Percentiles rank a stretch among this genome's conserved stretches.
Evolutionary conservation across 202 grass and related monocot genomes (phyloP).

Genomic region (Setaria italica): DNA sequence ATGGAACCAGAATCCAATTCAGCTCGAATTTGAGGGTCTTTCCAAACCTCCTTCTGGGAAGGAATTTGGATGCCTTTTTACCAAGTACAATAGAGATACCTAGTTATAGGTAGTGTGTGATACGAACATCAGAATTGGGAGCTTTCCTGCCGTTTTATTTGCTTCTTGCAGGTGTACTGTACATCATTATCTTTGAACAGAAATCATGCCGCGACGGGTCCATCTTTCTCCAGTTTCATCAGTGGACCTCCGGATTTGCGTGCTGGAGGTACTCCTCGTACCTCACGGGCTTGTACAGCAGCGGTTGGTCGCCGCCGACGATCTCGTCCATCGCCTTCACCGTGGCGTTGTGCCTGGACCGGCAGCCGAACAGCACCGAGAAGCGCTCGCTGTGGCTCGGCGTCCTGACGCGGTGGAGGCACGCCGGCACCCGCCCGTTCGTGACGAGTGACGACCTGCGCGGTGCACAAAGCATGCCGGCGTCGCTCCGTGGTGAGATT

Average conservation of each 20-base stretch:
- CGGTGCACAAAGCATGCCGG: too few species aligned
- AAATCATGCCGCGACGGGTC: neutral
- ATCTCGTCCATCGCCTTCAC: constrained; percentile 52
- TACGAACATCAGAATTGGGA: neutral
- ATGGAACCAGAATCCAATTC: neutral
- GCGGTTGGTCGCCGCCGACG: constrained; percentile 45
- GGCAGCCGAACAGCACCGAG: constrained; percentile 39
- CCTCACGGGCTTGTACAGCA: constrained; percentile 41
- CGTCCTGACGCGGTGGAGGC: neutral
- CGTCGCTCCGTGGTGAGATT: neutral
- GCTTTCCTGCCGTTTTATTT: neutral
- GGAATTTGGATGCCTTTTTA: neutral
- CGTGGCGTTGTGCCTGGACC: constrained; percentile 26
- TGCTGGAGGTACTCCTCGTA: constrained; percentile 13
- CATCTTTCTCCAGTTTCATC: constrained; percentile 23
- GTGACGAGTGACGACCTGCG: neutral
- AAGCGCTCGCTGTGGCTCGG: constrained; percentile 20
- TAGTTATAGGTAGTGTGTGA: neutral
- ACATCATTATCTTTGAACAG: neutral
- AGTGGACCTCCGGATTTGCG: neutral
- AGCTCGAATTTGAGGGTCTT: neutral
- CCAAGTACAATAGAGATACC: neutral
- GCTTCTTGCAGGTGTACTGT: neutral
- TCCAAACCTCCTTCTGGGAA: too few species aligned
- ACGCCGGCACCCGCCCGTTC: neutral